Conservation (phyloP, 1,284 basidiomycete species). For the Kalmanozyma brasiliensis region DNA sequence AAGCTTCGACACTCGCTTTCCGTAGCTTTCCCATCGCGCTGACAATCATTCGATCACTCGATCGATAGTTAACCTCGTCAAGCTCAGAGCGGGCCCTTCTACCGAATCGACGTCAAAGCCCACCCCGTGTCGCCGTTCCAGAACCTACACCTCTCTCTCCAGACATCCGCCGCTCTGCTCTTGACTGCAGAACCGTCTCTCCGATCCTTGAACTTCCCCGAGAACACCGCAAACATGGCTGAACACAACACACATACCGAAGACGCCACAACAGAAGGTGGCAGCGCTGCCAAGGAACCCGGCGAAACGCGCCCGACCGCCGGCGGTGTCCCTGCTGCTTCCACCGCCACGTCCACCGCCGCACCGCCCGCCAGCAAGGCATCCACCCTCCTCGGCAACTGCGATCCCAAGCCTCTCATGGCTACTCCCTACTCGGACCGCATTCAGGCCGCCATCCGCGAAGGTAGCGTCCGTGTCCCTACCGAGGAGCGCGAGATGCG, state of each 20-base stretch:
- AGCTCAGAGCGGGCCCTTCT: background rate
- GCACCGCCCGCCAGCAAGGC: slow-evolving; percentile 13
- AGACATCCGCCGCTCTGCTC: background rate
- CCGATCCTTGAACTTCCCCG: background rate
- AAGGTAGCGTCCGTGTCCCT: slow-evolving; percentile 40
- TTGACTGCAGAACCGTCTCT: background rate
- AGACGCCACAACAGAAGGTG: slow-evolving; percentile 38
- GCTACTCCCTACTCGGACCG: slow-evolving; percentile 46
- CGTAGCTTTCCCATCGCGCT: background rate
- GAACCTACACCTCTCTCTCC: background rate
- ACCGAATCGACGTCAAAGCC: background rate
- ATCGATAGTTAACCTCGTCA: too few relatives aligned
- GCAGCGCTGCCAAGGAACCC: slow-evolving; percentile 42
- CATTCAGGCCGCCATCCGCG: slow-evolving; percentile 47
- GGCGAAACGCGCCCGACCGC: slow-evolving; percentile 20
- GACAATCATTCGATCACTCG: slow-evolving; percentile 1
- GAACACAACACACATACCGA: slow-evolving; percentile 33
- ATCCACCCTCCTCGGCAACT: slow-evolving; percentile 31
- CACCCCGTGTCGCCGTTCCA: background rate
- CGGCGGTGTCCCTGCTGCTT: slow-evolving; percentile 1
- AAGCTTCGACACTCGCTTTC: background rate
- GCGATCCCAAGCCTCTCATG: slow-evolving; percentile 51
- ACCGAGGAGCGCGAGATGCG: slow-evolving; percentile 54
- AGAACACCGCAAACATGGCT: slow-evolving; percentile 11
- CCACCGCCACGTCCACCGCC: slow-evolving; percentile 5